Evolutionary conservation across 441 rosid species (phyloP), one percentile per base, ranked within the genome.

Genomic region (Populus hybrid): DNA sequence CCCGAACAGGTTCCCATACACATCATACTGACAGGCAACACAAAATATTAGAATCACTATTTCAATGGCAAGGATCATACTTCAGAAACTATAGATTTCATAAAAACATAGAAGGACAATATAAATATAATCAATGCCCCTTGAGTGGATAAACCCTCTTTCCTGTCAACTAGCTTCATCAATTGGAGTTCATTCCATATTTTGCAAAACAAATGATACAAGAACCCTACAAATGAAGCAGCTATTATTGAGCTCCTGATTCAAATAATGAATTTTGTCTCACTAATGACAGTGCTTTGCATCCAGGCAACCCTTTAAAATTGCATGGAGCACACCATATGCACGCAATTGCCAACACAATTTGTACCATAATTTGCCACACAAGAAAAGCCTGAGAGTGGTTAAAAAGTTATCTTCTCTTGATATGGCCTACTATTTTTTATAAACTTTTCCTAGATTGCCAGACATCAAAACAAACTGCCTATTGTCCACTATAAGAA

Each of bases 1-100:
- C n/a, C 99, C 99, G 71, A 96, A 90, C 68, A 96, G 82, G 87
- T 94, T 91, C 42, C 99, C 99, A 71, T 94, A 94, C 61, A 96
- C 99, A 77, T 96, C 99, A 82, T 91, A 96, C 99, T 94, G 97
- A 64, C 79, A 40, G 32, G 42, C 59, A 61, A 74, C 11, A 74
- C 34, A 67, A 35, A 77, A 14, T 59, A 69, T 74, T 64, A 75
- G 72, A 73, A 81, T 80, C 77, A 76, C 50, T 53, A 10, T 12
- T 71, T 73, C 69, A 77, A 67, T n/a, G 53, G 53, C 32, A 2
- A 21, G 3, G 12, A 65, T 42, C 16, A 65, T 12, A 9, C 53
- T 59, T 61, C 16, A 66, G 67, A 23, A 9, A 57, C 1, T 3
- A 65, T 18, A 32, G 12, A 26, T 1, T 8, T 12, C 30, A 72